Base-by-base conservation (phyloP, 495 filamentous ascomycete genomes). In the Penicillium nucicola region DNA sequence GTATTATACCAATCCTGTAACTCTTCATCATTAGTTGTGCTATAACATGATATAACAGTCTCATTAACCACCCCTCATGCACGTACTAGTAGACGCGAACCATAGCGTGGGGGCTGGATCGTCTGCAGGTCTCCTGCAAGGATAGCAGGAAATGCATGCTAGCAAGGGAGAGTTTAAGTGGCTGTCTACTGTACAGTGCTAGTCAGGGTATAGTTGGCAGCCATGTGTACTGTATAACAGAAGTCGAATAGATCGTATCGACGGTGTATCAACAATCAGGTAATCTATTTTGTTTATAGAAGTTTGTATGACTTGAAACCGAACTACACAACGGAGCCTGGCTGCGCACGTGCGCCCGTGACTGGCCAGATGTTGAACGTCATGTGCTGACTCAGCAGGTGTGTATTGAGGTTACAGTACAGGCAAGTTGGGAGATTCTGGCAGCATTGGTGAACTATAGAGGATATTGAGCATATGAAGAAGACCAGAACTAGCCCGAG, bases 331-430 rank as follows among this genome's bases (percentile, higher is more conserved):
- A 18, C n/a, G 19, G 11, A 22, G 3, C 5, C 18, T 13, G 12
- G 8, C 12, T 11, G 45, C 45, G 38, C 48, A 50, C 48, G 48
- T 50, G 48, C 48, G 40, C 30, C 20, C 17, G 32, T 30, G 48
- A 50, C 40, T 50, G 48, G 48, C 11, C 38, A 31, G 5, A 48
- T 33, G 20, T 36, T n/a, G 2, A 41, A 46, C 44, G 44, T 46
- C 44, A 37, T 10, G 7, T 2, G 22, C 34, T 48, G 45, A 44
- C 28, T 44, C 42, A 48, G 22, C n/a, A 18, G 14, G 2, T 4
- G 1, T 33, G 37, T 48, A 48, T 33, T 5, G 1, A 0, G 7
- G 9, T 40, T 48, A 48, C 46, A 34, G 0, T 23, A 20, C 7
- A 33, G 30, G 6, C 4, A 5, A 28, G 5, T 28, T 28, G 0